Evolutionary conservation across 192 early-diverging fungal genomes (phyloP).

Genomic region (Coemansia sp.): DNA sequence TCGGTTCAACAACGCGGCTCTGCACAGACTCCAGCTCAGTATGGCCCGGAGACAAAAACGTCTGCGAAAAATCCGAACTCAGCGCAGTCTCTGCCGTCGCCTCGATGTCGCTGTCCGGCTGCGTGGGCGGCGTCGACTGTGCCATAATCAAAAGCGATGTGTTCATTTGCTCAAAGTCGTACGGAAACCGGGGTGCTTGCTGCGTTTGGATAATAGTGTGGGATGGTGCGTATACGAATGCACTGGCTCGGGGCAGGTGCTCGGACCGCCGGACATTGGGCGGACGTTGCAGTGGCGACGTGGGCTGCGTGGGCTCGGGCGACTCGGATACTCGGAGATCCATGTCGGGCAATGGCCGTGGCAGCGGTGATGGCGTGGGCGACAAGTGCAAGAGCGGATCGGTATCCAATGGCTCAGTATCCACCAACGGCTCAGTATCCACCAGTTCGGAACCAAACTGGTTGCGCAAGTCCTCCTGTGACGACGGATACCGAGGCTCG

Average conservation of each 20-base stretch:
- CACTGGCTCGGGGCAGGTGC: slow-evolving; percentile 25
- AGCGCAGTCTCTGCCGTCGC: slow-evolving; percentile 7
- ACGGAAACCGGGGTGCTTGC: slow-evolving; percentile 26
- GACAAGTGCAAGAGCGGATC: not conserved
- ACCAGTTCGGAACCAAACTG: not conserved
- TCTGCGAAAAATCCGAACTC: slow-evolving; percentile 45
- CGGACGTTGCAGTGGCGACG: slow-evolving; percentile 27
- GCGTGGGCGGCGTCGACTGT: slow-evolving; percentile 28
- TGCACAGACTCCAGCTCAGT: not conserved
- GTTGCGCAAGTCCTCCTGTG: slow-evolving; percentile 4
- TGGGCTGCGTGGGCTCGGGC: slow-evolving; percentile 32
- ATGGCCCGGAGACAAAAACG: slow-evolving; percentile 19
- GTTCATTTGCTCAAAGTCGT: slow-evolving; percentile 27
- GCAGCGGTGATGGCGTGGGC: slow-evolving; percentile 6
- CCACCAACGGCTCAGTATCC: not conserved
- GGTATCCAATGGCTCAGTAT: not conserved
- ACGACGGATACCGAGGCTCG: not conserved
- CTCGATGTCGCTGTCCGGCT: slow-evolving; percentile 17
- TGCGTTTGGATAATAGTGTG: slow-evolving; percentile 14
- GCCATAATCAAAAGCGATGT: slow-evolving; percentile 11
- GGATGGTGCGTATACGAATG: slow-evolving; percentile 33
- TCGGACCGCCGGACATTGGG: slow-evolving; percentile 3
- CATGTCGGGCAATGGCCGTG: not conserved
- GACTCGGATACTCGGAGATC: slow-evolving; percentile 24
- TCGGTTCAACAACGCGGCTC: not conserved